A percentile compares a stretch with the other conserved stretches of the same genome.
These are phyloP conservation scores for Colletotrichum chrysophilum DNA, from an alignment of 2,329 filamentous ascomycete genomes.

Conservation along the genomic window DNA sequence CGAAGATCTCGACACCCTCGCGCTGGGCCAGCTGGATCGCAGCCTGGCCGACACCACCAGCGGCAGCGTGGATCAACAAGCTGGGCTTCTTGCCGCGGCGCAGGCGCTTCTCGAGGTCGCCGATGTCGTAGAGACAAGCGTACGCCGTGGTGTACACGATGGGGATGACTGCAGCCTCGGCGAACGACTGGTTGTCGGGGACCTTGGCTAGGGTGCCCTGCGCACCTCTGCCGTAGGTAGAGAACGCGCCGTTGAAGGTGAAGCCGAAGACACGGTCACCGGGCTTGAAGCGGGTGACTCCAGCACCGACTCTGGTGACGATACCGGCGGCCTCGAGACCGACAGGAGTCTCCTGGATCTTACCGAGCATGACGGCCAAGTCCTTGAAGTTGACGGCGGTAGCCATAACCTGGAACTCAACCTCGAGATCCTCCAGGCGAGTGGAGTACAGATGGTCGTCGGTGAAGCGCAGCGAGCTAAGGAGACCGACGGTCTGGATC, in stretches of 20 bases:
- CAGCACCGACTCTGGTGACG: conserved; percentile 34
- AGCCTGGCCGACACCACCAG: conserved; percentile 43
- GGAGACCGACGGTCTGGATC: conserved; percentile 24
- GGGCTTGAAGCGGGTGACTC: conserved; percentile 29
- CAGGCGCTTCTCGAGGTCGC: conserved; percentile 29
- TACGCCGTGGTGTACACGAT: conserved; percentile 32
- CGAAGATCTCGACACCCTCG: conserved; percentile 45
- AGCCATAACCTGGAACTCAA: conserved; percentile 31
- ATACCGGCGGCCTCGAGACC: conserved; percentile 37
- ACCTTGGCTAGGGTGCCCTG: conserved; percentile 34
- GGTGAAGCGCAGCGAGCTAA: conserved; percentile 28
- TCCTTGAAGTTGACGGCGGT: conserved; percentile 32
- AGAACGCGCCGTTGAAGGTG: conserved; percentile 23
- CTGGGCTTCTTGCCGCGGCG: conserved; percentile 36
- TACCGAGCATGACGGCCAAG: conserved; percentile 30
- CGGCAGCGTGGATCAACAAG: conserved; percentile 41
- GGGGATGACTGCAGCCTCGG: conserved; percentile 37
- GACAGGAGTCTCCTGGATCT: conserved; percentile 26
- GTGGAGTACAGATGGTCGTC: conserved; percentile 18
- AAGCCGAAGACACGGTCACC: conserved; percentile 32
- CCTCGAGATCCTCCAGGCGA: not conserved
- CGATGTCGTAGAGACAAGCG: conserved; percentile 29
- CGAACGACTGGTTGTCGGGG: conserved; percentile 40
- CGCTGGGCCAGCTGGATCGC: conserved; percentile 42
- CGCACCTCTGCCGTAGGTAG: conserved; percentile 25